These are phyloP conservation scores for Wickerhamomyces alni DNA, from an alignment of 805 yeast species.

Conservation along the genomic window DNA sequence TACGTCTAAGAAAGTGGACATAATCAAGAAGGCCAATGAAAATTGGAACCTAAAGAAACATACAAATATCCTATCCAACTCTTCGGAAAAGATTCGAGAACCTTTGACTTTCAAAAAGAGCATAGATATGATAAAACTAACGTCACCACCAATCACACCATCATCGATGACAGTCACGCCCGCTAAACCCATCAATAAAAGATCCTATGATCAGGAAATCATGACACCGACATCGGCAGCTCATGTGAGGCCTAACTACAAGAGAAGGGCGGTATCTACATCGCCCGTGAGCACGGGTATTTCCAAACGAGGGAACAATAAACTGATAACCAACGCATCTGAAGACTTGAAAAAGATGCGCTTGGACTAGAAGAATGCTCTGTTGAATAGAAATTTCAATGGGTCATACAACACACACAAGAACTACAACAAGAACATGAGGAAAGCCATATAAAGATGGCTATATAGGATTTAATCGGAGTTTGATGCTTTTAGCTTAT, in stretches of 20 bases:
- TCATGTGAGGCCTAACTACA: slow-evolving; percentile 4
- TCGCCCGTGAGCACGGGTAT: slow-evolving; percentile 19
- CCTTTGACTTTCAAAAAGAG: no score
- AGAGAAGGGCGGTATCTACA: slow-evolving; percentile 24
- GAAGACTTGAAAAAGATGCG: slow-evolving; percentile 22
- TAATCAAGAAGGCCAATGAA: slow-evolving; percentile 23
- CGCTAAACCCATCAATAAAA: slow-evolving; percentile 10
- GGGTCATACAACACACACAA: no score
- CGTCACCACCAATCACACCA: no score
- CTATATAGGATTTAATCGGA: no score
- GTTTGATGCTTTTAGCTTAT: neutral
- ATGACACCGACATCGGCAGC: neutral
- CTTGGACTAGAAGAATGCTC: slow-evolving; percentile 2
- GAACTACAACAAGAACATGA: no score
- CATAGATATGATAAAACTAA: no score
- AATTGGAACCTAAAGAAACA: slow-evolving; percentile 22
- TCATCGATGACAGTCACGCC: no score
- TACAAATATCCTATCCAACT: neutral
- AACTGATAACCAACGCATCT: slow-evolving; percentile 18
- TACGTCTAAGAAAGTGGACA: slow-evolving; percentile 18
- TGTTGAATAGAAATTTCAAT: no score
- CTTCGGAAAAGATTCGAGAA: no score
- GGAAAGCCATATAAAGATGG: no score
- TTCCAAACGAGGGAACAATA: slow-evolving; percentile 14
- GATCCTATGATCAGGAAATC: slow-evolving; percentile 17